These are phyloP conservation scores for Cercospora nicotianae DNA, from an alignment of 2,329 filamentous ascomycete genomes.

Conservation along the genomic window DNA sequence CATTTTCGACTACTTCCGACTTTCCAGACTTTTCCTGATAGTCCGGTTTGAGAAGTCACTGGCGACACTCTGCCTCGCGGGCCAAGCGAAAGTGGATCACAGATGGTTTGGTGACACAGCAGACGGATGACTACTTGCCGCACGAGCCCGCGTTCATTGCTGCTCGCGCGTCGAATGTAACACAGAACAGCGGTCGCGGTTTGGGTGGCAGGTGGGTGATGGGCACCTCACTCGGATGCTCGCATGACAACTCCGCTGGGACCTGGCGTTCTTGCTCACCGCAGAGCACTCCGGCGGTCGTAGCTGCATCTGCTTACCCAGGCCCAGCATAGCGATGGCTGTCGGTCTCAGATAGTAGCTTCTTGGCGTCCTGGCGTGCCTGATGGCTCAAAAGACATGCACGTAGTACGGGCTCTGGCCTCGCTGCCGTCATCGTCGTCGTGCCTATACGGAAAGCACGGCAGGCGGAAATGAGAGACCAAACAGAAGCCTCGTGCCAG, in stretches of 20 bases:
- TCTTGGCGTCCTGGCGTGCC: neutral
- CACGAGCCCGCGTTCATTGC: slow-evolving; percentile 10
- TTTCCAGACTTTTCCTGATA: neutral
- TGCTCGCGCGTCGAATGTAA: slow-evolving; percentile 10
- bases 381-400: neutral
- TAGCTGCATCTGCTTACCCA: neutral
- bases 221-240: neutral
- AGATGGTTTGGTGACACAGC: slow-evolving; percentile 18
- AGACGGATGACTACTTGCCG: slow-evolving; percentile 12
- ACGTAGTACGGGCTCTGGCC: neutral
- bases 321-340: neutral
- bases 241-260: neutral
- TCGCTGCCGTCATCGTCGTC: neutral
- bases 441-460: slow-evolving; percentile 6
- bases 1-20: neutral
- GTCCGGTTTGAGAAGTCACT: neutral
- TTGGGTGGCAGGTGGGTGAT: neutral
- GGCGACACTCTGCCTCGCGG: neutral
- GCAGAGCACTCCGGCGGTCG: neutral
- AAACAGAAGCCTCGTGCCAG: slow-evolving; percentile 5
- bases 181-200: slow-evolving; percentile 16
- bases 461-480: slow-evolving; percentile 17
- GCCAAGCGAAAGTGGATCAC: neutral
- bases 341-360: neutral
- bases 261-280: neutral